These are phyloP conservation scores for Schizochytrium sp. DNA, from an alignment of 108 stramenopile species.

Conservation along the genomic window DNA sequence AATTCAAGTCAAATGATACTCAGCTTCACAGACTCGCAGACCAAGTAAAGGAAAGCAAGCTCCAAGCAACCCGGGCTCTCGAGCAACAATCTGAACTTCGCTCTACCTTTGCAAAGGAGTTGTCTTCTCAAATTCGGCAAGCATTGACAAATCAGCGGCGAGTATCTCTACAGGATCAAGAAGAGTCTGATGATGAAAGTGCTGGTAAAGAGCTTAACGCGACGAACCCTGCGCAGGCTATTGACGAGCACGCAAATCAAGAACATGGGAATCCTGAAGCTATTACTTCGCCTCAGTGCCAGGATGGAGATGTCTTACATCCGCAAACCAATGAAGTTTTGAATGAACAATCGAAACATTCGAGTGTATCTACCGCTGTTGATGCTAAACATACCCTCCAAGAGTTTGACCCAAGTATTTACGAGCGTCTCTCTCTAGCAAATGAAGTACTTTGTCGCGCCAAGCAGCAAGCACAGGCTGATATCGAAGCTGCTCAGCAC, in stretches of 20 bases:
- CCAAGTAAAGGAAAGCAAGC: slow-evolving; percentile 1
- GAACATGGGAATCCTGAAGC: too few relatives aligned
- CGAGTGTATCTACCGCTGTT: not conserved
- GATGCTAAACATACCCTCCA: not conserved
- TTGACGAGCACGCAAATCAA: too few relatives aligned
- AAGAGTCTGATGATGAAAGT: not conserved
- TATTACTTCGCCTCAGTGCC: too few relatives aligned
- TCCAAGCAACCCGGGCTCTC: not conserved
- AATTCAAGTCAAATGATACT: slow-evolving; percentile 13
- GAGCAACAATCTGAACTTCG: not conserved
- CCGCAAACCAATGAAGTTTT: not conserved
- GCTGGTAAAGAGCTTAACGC: not conserved
- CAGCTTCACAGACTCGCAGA: not conserved
- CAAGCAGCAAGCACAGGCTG: not conserved
- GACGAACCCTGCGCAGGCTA: not conserved
- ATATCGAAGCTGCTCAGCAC: slow-evolving; percentile 1
- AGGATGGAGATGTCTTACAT: too few relatives aligned
- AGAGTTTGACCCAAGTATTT: not conserved
- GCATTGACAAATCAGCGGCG: not conserved
- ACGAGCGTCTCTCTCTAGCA: not conserved
- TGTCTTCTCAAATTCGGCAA: slow-evolving; percentile 6
- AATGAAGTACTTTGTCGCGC: not conserved
- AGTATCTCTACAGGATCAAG: not conserved
- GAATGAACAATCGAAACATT: not conserved
- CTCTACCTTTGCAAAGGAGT: not conserved